These are phyloP conservation scores for Gymnopilus junonius DNA, from an alignment of 768 basidiomycete species.

Conservation along the genomic window DNA sequence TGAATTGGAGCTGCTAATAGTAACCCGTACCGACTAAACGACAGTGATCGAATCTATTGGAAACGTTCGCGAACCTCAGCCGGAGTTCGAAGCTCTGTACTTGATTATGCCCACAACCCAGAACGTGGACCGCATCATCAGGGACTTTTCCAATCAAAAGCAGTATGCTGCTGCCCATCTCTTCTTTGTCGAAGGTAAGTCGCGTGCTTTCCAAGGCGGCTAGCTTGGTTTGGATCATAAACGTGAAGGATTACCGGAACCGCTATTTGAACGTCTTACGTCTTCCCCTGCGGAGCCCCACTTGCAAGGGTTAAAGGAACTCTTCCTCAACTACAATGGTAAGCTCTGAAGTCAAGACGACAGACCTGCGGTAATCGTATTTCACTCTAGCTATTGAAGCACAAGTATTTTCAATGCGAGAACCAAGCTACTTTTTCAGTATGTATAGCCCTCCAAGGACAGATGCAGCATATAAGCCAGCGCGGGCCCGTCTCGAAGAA, in stretches of 20 bases:
- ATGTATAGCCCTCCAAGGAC: constrained; percentile 85
- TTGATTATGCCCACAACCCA: constrained; percentile 93
- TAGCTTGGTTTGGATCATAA: constrained; percentile 3
- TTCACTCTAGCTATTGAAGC: constrained; percentile 73
- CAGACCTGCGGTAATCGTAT: constrained; percentile 7
- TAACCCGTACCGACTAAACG: constrained; percentile 1
- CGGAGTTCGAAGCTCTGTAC: constrained; percentile 90
- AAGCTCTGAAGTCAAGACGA: constrained; percentile 29
- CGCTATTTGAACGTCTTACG: constrained; percentile 75
- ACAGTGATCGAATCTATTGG: constrained; percentile 93
- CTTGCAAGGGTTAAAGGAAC: constrained; percentile 79
- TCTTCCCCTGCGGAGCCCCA: constrained; percentile 77
- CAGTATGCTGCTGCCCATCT: constrained; percentile 87
- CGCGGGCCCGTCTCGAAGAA: constrained; percentile 82
- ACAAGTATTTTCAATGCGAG: constrained; percentile 79
- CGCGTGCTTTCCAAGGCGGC: background rate
- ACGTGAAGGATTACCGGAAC: constrained; percentile 71
- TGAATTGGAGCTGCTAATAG: background rate
- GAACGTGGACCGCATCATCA: constrained; percentile 90
- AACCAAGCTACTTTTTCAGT: constrained; percentile 84
- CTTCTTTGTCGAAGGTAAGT: constrained; percentile 87
- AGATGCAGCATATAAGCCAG: constrained; percentile 65
- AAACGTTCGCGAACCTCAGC: constrained; percentile 79
- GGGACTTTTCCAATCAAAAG: constrained; percentile 69
- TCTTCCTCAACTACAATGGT: constrained; percentile 96